These are phyloP conservation scores for Cucumis melo DNA, from an alignment of 306 rosid species.

Conservation along the genomic window DNA sequence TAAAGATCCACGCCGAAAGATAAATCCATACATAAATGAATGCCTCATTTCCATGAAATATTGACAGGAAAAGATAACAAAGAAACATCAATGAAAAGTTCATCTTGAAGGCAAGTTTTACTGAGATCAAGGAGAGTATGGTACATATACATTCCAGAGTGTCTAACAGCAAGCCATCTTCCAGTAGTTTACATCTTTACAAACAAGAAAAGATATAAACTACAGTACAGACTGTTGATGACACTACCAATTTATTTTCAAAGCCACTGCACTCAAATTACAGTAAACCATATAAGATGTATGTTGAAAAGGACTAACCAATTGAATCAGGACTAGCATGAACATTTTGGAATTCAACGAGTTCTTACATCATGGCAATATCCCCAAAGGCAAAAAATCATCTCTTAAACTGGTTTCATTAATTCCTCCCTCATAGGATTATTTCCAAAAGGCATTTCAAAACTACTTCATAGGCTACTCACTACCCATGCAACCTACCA, in stretches of 20 bases:
- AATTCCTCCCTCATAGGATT: not conserved
- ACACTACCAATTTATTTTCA: not conserved
- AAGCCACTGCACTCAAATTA: not conserved
- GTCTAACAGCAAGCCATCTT: not conserved
- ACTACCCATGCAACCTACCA: not conserved
- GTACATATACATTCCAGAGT: not conserved
- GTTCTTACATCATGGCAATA: not conserved
- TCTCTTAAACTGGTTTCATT: not conserved
- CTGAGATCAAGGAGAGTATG: not conserved
- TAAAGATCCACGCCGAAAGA: not conserved
- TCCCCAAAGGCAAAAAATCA: not conserved
- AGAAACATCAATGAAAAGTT: not conserved
- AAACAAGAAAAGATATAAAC: not conserved
- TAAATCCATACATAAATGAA: not conserved
- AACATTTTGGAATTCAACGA: not conserved
- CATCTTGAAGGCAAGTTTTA: not conserved
- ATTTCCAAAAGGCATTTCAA: not conserved
- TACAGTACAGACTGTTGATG: not conserved
- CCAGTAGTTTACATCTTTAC: not conserved
- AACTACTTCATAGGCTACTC: not conserved
- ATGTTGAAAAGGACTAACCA: not conserved
- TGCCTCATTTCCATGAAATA: not conserved
- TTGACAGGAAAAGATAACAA: not conserved
- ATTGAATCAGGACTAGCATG: not conserved
- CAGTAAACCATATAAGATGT: not conserved